Evolutionary conservation across 306 rosid genomes (phyloP).

Genomic region (Vicia sativa): DNA sequence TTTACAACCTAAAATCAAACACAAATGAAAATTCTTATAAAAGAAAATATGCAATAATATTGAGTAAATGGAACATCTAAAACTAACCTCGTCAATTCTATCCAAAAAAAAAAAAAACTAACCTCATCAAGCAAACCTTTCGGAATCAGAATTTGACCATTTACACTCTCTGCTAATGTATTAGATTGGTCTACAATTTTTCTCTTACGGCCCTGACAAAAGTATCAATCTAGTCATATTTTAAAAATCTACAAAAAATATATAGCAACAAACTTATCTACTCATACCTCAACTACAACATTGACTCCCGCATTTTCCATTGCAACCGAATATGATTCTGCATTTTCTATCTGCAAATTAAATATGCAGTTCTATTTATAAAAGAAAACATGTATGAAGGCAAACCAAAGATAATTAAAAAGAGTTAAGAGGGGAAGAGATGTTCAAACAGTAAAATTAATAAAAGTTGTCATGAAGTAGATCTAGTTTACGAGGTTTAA

Average conservation of each 20-base stretch:
- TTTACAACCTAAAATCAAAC: conserved; percentile 69
- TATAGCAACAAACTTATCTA: conserved; percentile 4
- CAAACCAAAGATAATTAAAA: conserved; percentile 1
- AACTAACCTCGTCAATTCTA: conserved; percentile 81
- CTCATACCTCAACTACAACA: conserved; percentile 69
- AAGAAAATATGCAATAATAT: conserved; percentile 31
- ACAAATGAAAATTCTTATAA: conserved; percentile 35
- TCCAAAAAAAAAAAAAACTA: no score
- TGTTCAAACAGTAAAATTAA: neutral
- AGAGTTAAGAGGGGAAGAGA: conserved; percentile 4
- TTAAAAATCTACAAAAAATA: neutral
- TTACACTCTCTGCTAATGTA: conserved; percentile 70
- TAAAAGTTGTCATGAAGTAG: conserved; percentile 6
- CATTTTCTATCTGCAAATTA: conserved; percentile 70
- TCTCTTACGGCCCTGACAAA: conserved; percentile 71
- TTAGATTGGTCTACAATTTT: conserved; percentile 61
- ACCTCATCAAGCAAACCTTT: conserved; percentile 89
- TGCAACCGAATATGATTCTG: conserved; percentile 70
- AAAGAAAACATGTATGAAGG: conserved; percentile 1
- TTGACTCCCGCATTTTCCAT: conserved; percentile 62
- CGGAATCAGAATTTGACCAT: conserved; percentile 64
- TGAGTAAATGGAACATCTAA: conserved; percentile 32
- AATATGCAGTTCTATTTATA: neutral
- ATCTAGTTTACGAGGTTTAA: neutral
- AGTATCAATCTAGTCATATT: conserved; percentile 15